phyloP scores from a whole-genome alignment of 2,329 filamentous ascomycete species.

The Penicillium sp. region DNA sequence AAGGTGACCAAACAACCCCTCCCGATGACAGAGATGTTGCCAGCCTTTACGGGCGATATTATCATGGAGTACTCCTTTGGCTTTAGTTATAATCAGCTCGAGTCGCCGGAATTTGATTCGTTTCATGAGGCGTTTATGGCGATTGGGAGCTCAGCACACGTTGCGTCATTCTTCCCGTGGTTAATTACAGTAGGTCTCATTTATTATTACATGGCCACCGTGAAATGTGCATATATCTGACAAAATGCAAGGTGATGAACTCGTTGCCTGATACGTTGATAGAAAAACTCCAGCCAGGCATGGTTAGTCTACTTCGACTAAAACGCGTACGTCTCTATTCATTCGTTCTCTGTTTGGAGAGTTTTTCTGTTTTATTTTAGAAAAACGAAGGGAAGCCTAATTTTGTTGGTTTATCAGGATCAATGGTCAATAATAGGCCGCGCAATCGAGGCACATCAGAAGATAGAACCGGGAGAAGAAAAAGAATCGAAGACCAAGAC shows the following conservation, averaged over 20 bases:
- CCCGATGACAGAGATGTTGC: slow-evolving; percentile 18
- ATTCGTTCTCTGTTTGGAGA: not conserved
- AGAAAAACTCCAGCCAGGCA: slow-evolving; percentile 13
- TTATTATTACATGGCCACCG: not conserved
- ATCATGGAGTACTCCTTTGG: slow-evolving; percentile 26
- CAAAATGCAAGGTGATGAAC: slow-evolving; percentile 6
- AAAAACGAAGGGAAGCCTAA: not conserved
- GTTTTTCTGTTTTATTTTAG: not conserved
- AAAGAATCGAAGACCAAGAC: not conserved
- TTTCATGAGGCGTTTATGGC: slow-evolving; percentile 24
- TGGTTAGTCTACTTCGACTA: slow-evolving; percentile 12
- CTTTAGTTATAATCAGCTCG: slow-evolving; percentile 22
- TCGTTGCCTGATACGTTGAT: slow-evolving; percentile 13
- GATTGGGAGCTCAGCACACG: slow-evolving; percentile 18
- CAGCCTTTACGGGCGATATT: slow-evolving; percentile 22
- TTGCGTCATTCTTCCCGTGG: slow-evolving; percentile 21
- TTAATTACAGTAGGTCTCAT: slow-evolving; percentile 13
- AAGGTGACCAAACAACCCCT: slow-evolving; percentile 11
- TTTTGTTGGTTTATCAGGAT: slow-evolving; percentile 11
- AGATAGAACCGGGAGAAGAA: not conserved
- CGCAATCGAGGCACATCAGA: slow-evolving; percentile 14
- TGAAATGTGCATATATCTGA: not conserved
- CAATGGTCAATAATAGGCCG: slow-evolving; percentile 18
- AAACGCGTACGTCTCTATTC: slow-evolving; percentile 11
- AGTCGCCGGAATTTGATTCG: slow-evolving; percentile 19